Base-by-base conservation (phyloP, 345 rosid species). In the Isatis tinctoria region DNA sequence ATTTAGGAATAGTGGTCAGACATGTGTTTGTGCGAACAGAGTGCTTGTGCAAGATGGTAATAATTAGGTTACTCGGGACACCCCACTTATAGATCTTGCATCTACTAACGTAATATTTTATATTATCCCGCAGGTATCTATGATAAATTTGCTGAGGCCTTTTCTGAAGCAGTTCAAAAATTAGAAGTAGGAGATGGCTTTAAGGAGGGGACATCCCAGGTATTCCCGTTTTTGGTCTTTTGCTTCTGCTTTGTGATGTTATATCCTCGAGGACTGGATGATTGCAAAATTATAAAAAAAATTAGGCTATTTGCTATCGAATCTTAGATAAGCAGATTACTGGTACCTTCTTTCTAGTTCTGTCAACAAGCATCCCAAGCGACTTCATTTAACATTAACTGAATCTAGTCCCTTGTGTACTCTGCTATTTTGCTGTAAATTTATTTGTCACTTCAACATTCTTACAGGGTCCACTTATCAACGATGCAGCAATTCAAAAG, bases 171-270 rank as follows among this genome's bases (percentile, higher is more conserved):
- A 18, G 97, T 96, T 70, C 89, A 84, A 83, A 83, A 82, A 72
- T 74, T 96, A 79, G 87, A 90, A 82, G 98, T 96, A 72, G 99
- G 99, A n/a, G 84, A 92, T 82, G 98, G 98, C 67, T 96, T 92
- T 80, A 80, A 80, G 61, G 95, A 87, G 65, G 96, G 96, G 41
- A 90, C 80, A 53, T 72, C 56, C 39, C 98, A 86, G 97, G 99
- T 91, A 74, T 22, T 9, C 35, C 30, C 13, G 37, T 58, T 57
- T 22, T 54, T 6, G 0, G 32, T 56, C 67, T 27, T 37, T 64
- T 28, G 30, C 24, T 8, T 45, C 45, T 70, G 40, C 67, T 57
- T 48, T 58, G 61, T 53, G 37, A 20, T 52, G 26, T 52, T 63
- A 20, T 41, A 51, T 39, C 10, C 37, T 61, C 49, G 62, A 73